phyloP scores from a whole-genome alignment of 164 flowering plant genomes.

The Vitis riparia region DNA sequence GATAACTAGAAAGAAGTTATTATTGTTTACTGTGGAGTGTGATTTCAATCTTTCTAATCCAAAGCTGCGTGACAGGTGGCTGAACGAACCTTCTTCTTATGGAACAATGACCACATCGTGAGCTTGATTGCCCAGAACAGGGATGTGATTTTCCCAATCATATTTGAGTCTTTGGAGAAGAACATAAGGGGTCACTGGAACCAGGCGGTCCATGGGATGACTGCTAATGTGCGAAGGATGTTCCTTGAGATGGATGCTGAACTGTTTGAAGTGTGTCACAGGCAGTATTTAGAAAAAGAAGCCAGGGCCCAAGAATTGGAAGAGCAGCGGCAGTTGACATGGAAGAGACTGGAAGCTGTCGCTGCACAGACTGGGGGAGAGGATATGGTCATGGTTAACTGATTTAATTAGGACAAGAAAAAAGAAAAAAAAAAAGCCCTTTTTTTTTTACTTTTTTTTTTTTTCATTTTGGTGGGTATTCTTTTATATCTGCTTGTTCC shows the following conservation, averaged over 20 bases:
- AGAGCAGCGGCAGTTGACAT: constrained; percentile 34
- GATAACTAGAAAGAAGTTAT: neutral
- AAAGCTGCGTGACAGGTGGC: constrained; percentile 30
- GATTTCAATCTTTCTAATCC: too few species aligned
- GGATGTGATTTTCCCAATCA: constrained; percentile 31
- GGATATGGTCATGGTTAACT: constrained; percentile 16
- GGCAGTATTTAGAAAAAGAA: constrained; percentile 29
- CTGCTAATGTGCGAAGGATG: constrained; percentile 31
- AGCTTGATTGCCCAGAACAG: constrained; percentile 34
- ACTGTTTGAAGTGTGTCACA: constrained; percentile 45
- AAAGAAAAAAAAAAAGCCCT: too few species aligned
- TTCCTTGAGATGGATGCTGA: constrained; percentile 39
- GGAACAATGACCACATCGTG: constrained; percentile 44
- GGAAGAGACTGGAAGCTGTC: constrained; percentile 46
- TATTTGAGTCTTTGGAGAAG: constrained; percentile 38
- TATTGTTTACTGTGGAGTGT: neutral
- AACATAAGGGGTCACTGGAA: constrained; percentile 40
- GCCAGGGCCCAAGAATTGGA: constrained; percentile 30
- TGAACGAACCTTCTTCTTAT: constrained; percentile 39
- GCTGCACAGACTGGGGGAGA: constrained; percentile 21
- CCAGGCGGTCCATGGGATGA: constrained; percentile 34
- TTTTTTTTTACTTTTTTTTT: too few species aligned
- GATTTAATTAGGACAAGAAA: neutral
- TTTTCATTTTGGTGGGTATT: neutral
- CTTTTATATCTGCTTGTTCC: neutral